Evolutionary conservation across 805 yeast species (phyloP), one percentile per base, ranked within the genome.

Genomic region (Torulaspora franciscae): DNA sequence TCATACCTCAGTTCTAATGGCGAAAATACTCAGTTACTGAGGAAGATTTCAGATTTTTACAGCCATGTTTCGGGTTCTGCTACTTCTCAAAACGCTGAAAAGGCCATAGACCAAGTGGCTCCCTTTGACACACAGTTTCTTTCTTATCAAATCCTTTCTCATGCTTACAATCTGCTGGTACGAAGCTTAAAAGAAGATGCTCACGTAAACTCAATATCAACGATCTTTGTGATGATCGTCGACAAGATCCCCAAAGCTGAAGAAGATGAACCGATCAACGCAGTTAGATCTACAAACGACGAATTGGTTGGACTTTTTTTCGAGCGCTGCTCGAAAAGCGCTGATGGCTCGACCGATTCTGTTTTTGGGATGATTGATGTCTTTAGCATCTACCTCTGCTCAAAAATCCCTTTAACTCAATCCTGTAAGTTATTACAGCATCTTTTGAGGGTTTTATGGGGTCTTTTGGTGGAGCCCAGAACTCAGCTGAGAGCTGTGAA

Each of bases 401-500:
- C 58, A 0, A 61, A 61, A 11, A 51, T 66, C 25, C 38, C 58
- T 1, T 51, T 58, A 8, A 38, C 57, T n/a, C 58, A 56, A 28
- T 49, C 61, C 10, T 52, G 52, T 32, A 52, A 44, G 40, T 46
- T 55, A 8, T 32, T 62, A 8, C 59, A 59, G 36, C 34, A 49
- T 1, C 45, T 64, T 9, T 57, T 77, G 27, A 61, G 71, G 3
- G 65, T 71, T 32, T 55, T 83, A n/a, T 85, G 88, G 87, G 57
- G 58, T 1, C 69, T 78, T 36, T 58, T 85, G 40, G 56, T 67
- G 28, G 72, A 73, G 7, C 69, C 74, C 66, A 67, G 37, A 71
- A 73, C 47, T 45, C 95, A 87, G 56, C 81, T 83, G 1, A 95
- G 85, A 54, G 74, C 84, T 0, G 85, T 84, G 1, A 77, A 75